Percentiles rank a stretch among this genome's conserved stretches.
These are phyloP conservation scores for Kwoniella heveanensis DNA, from an alignment of 768 basidiomycete genomes.

Conservation along the genomic window DNA sequence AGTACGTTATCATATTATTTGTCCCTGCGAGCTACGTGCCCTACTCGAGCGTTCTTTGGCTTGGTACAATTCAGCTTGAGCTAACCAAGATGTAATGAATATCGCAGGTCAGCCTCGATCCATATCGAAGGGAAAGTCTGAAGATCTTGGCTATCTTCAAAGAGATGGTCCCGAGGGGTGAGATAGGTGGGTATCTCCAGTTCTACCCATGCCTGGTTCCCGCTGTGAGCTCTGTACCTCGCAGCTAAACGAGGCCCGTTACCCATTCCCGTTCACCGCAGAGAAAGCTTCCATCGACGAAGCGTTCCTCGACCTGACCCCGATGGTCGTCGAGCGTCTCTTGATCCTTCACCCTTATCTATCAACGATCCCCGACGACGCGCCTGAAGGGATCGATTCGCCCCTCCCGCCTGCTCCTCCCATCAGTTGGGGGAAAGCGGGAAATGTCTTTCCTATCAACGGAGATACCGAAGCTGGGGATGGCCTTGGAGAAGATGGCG, in stretches of 20 bases:
- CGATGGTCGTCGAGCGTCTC: conserved; percentile 73
- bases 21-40: too few relatives aligned
- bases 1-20: too few relatives aligned
- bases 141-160: conserved; percentile 85
- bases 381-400: conserved; percentile 66
- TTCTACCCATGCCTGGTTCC: too few relatives aligned
- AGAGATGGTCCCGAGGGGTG: conserved; percentile 72
- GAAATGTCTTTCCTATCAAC: conserved; percentile 51
- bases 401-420: conserved; percentile 51
- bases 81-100: neutral
- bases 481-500: neutral
- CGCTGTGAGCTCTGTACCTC: too few relatives aligned
- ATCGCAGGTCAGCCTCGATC: conserved; percentile 80
- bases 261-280: too few relatives aligned
- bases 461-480: conserved; percentile 17
- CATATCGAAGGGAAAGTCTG: conserved; percentile 84
- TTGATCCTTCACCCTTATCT: conserved; percentile 77
- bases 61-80: too few relatives aligned
- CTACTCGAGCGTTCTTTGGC: too few relatives aligned
- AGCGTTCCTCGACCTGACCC: conserved; percentile 89
- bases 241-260: too few relatives aligned
- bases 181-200: conserved; percentile 66
- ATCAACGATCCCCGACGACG: conserved; percentile 67
- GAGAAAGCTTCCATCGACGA: conserved; percentile 99
- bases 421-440: conserved; percentile 52